These are phyloP conservation scores for Blastobotrys aristatus DNA, from an alignment of 1,139 yeast genomes.

Conservation along the genomic window DNA sequence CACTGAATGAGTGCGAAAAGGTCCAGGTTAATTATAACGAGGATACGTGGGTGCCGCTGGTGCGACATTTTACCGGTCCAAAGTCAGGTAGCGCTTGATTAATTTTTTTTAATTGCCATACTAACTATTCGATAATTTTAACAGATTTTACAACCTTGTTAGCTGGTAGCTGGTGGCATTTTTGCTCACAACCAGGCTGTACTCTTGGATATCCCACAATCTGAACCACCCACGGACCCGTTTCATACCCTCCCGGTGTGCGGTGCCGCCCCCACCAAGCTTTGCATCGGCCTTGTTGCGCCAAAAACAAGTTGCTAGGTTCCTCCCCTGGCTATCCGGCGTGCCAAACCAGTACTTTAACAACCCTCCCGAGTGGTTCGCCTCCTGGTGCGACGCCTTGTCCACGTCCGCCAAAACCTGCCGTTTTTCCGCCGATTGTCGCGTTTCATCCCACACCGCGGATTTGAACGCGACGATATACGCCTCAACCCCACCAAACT, in stretches of 20 bases:
- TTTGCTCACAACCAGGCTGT: slow-evolving; percentile 7
- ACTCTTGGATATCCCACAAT: slow-evolving; percentile 20
- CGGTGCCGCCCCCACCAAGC: slow-evolving; percentile 19
- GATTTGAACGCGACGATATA: slow-evolving; percentile 19
- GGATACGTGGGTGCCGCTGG: slow-evolving; percentile 24
- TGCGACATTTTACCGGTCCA: slow-evolving; percentile 18
- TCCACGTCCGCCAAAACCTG: slow-evolving; percentile 19
- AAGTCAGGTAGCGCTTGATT: slow-evolving; percentile 10
- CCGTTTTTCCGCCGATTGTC: slow-evolving; percentile 16
- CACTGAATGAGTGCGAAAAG: slow-evolving; percentile 23
- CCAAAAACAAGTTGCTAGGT: slow-evolving; percentile 24
- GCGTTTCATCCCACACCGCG: slow-evolving; percentile 14
- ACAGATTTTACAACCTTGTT: neutral
- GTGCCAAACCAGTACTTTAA: slow-evolving; percentile 24
- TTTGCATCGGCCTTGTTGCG: slow-evolving; percentile 17
- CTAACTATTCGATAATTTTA: neutral
- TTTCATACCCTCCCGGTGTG: slow-evolving; percentile 20
- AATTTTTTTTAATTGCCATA: neutral
- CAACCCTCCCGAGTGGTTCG: slow-evolving; percentile 21
- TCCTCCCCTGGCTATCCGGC: slow-evolving; percentile 19
- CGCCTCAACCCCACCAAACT: slow-evolving; percentile 11
- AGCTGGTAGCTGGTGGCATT: neutral
- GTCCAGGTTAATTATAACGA: slow-evolving; percentile 25
- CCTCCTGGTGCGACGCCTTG: slow-evolving; percentile 20
- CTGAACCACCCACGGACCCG: slow-evolving; percentile 21